Conservation (phyloP, 2,329 filamentous ascomycete genomes). For the Phialophora tarda region DNA sequence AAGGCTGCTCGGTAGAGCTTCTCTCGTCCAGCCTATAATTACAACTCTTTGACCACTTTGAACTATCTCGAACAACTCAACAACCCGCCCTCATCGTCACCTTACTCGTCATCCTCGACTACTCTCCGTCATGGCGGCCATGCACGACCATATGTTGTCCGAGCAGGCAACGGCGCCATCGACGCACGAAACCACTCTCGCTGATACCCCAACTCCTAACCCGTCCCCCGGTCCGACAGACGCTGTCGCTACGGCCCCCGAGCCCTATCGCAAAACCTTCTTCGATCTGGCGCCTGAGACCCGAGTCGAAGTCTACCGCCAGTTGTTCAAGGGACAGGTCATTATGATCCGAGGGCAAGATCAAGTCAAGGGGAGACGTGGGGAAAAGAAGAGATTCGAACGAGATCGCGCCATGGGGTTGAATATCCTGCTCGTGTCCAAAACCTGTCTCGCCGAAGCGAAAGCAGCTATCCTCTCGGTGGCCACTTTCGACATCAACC, state of each 20-base stretch:
- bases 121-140: not conserved
- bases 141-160: not conserved
- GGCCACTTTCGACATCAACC: constrained; percentile 11
- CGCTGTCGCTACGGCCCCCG: not conserved
- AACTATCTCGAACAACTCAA: not conserved
- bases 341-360: not conserved
- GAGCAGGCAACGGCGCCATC: not conserved
- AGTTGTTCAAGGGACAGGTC: not conserved
- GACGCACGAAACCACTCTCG: not conserved
- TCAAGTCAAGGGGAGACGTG: not conserved
- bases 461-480: not conserved
- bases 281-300: constrained; percentile 5
- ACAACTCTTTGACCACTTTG: not conserved
- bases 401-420: constrained; percentile 6
- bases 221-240: not conserved
- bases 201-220: not conserved
- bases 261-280: constrained; percentile 1
- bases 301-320: constrained; percentile 5
- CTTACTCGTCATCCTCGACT: not conserved
- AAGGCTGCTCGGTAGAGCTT: not conserved
- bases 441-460: constrained; percentile 6
- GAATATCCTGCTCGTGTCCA: constrained; percentile 7
- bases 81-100: not conserved
- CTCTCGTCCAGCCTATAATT: not conserved
- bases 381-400: not conserved